These are phyloP conservation scores for Leishmania braziliensis DNA, from an alignment of 208 protist species.

Conservation along the genomic window DNA sequence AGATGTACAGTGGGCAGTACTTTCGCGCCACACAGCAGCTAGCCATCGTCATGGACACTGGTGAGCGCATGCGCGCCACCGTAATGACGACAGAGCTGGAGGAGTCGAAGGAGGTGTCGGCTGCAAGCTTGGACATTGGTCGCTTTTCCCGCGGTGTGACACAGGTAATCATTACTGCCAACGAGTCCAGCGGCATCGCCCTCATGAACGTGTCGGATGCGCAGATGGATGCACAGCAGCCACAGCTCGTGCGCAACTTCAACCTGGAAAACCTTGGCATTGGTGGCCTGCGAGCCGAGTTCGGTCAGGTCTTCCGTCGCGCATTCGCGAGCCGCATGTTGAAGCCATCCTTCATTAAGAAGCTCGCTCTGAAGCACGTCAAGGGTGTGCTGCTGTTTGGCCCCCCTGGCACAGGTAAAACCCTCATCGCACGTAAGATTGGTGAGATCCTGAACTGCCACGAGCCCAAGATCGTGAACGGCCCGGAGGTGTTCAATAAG, in stretches of 20 bases:
- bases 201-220: constrained; percentile 77
- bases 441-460: constrained; percentile 99
- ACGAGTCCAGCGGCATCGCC: constrained; percentile 67
- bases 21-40: constrained; percentile 68
- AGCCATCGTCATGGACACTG: constrained; percentile 54
- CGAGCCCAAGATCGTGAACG: constrained; percentile 97
- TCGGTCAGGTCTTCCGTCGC: constrained; percentile 98
- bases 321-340: constrained; percentile 98
- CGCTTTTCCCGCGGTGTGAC: constrained; percentile 39
- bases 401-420: constrained; percentile 99
- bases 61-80: constrained; percentile 56
- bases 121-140: constrained; percentile 36
- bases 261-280: constrained; percentile 95
- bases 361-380: constrained; percentile 98
- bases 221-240: constrained; percentile 84
- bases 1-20: constrained; percentile 60
- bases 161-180: constrained; percentile 45
- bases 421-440: constrained; percentile 99
- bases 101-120: constrained; percentile 14
- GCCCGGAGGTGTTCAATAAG: constrained; percentile 99
- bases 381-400: constrained; percentile 98
- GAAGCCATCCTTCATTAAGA: constrained; percentile 93
- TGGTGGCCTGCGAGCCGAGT: constrained; percentile 96
- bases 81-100: constrained; percentile 35
- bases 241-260: constrained; percentile 82